Percentiles rank a stretch among this genome's conserved stretches.
Conservation (phyloP, 352 stramenopile genomes). For the Phytophthora quininea region DNA sequence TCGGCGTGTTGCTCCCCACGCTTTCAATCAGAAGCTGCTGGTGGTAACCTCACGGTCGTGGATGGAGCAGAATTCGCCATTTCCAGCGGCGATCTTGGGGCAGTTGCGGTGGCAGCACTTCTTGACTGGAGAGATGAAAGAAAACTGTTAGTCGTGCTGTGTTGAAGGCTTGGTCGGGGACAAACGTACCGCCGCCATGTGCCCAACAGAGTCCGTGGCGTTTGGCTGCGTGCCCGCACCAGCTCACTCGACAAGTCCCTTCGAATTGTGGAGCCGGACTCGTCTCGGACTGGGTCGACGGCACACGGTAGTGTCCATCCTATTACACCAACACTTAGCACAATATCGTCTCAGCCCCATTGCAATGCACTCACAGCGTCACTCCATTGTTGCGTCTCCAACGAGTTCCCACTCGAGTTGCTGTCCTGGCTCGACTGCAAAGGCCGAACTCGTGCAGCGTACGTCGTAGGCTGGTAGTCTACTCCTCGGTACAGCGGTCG, state of each 20-base stretch:
- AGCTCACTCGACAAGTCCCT: constrained; percentile 44
- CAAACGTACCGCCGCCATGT: constrained; percentile 47
- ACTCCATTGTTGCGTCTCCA: constrained; percentile 19
- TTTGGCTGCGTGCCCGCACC: constrained; percentile 48
- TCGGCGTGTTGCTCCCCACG: background rate
- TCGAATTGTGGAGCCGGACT: constrained; percentile 4
- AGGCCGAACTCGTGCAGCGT: too few species aligned
- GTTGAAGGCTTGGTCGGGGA: background rate
- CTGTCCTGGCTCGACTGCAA: too few species aligned
- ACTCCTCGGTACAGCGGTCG: background rate
- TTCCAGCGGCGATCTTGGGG: constrained; percentile 22
- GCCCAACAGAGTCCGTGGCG: constrained; percentile 59
- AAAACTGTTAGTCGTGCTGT: constrained; percentile 1
- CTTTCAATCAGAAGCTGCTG: constrained; percentile 12
- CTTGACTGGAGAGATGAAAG: constrained; percentile 32
- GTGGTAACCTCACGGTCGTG: constrained; percentile 32
- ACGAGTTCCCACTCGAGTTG: constrained; percentile 13
- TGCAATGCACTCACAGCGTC: constrained; percentile 7
- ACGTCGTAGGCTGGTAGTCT: background rate
- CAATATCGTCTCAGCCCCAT: background rate
- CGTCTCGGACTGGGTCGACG: background rate
- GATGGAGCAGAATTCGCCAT: constrained; percentile 55
- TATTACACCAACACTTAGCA: background rate
- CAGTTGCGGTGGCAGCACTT: constrained; percentile 51
- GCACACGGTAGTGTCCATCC: constrained; percentile 7